Evolutionary conservation across 352 stramenopile genomes (phyloP), one percentile per base, ranked within the genome.

Genomic region (Pythium grandisporangium): DNA sequence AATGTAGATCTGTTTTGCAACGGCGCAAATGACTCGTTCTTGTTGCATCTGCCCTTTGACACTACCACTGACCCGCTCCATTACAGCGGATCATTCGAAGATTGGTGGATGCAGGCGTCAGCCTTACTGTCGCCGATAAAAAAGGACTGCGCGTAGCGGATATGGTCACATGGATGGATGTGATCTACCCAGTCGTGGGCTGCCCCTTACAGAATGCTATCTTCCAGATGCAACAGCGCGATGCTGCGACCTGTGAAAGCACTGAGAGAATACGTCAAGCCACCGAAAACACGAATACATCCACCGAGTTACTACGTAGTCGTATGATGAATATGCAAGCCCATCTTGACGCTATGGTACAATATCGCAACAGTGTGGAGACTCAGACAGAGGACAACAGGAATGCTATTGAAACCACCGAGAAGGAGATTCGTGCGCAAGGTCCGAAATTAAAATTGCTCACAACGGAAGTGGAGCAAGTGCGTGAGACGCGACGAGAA

Each of bases 161-260:
- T 23, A 36, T 30, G 12, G 21, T 45, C 2, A 54, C 48, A 8
- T 62, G 53, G 53, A 51, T 40, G 2, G 53, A 58, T 29, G 36
- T 48, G 4, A 22, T 58, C 5, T 54, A 54, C 20, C 53, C 53
- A 6, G 32, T 24, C 5, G 22, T 62, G 4, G 53, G 39, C 3
- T 44, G 29, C 16, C 53, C 48, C 5, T 27, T 62, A 8, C 53
- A 62, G 32, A 48, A 54, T n/a, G 19, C 32, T 0, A 34, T 62
- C 8, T 57, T 54, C 43, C 57, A 49, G 25, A 30, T 62, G 2
- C 38, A 54, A 26, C 48, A 45, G 35, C 39, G 46, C 2, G 55
- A 49, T 29, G 53, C 37, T 4, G 35, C 24, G 1, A 36, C 54
- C n/a, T n/a, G n/a, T n/a, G n/a, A n/a, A n/a, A n/a, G n/a, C n/a